These are phyloP conservation scores for Suillus clintonianus DNA, from an alignment of 768 basidiomycete species.

Conservation along the genomic window DNA sequence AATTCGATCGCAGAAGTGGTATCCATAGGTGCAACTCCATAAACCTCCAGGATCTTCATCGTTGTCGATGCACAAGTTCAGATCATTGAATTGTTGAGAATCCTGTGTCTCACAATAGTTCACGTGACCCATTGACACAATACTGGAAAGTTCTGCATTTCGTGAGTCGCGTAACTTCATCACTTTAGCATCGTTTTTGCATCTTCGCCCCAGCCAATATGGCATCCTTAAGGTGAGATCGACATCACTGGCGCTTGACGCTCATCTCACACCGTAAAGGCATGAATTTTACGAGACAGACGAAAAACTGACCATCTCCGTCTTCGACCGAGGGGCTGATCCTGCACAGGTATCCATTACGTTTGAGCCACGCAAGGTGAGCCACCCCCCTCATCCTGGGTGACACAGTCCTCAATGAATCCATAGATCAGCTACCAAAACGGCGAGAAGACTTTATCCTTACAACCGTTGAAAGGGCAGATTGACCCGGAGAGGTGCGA, in stretches of 20 bases:
- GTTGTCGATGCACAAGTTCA: not conserved
- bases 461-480: constrained; percentile 82
- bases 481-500: constrained; percentile 66
- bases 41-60: not conserved
- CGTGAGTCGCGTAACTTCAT: constrained; percentile 1
- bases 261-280: constrained; percentile 36
- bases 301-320: constrained; percentile 66
- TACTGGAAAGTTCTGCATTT: constrained; percentile 28
- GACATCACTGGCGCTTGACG: not conserved
- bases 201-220: constrained; percentile 14
- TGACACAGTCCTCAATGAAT: not conserved
- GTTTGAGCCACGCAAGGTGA: constrained; percentile 67
- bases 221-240: constrained; percentile 28
- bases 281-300: constrained; percentile 91
- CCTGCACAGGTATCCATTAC: constrained; percentile 59
- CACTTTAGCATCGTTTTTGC: not conserved
- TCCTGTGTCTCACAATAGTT: not conserved
- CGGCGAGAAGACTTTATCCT: constrained; percentile 66
- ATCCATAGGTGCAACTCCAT: not conserved
- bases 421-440: constrained; percentile 47
- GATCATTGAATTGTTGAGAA: not conserved
- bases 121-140: constrained; percentile 28
- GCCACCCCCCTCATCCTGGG: constrained; percentile 8
- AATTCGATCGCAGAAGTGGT: not conserved
- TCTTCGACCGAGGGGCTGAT: constrained; percentile 80